Conservation (phyloP, 305 asterid genomes). For the Fraxinus angustifolia region DNA sequence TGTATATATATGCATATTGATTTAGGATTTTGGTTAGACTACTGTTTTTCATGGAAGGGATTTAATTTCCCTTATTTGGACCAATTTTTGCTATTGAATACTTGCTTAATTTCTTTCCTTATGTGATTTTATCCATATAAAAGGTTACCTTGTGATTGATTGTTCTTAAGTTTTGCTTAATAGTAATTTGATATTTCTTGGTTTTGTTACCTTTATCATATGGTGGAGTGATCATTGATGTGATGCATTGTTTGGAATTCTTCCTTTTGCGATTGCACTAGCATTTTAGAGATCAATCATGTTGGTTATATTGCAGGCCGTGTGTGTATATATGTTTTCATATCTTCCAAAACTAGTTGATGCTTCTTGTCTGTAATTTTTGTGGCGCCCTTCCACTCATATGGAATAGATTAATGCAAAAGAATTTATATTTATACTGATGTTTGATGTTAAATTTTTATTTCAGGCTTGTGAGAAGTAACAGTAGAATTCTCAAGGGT, state of each 20-base stretch:
- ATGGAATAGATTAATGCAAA: no score
- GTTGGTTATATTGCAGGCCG: conserved; percentile 47
- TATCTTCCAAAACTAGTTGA: conserved; percentile 40
- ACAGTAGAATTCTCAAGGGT: no score
- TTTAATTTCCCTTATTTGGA: conserved; percentile 5
- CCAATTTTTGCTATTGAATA: conserved; percentile 27
- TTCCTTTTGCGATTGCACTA: conserved; percentile 17
- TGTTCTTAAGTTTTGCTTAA: conserved; percentile 11
- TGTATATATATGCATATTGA: conserved; percentile 11
- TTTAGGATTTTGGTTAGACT: conserved; percentile 12
- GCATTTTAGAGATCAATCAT: conserved; percentile 38
- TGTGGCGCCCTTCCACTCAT: conserved; percentile 16
- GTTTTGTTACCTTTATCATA: conserved; percentile 20
- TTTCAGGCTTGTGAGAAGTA: no score
- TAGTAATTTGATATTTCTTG: background rate
- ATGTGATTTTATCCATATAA: background rate
- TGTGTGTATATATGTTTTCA: conserved; percentile 26
- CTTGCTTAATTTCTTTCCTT: conserved; percentile 1
- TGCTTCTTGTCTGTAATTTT: conserved; percentile 44
- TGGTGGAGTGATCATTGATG: conserved; percentile 17
- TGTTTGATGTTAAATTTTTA: no score
- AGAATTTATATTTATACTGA: no score
- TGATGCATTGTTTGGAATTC: conserved; percentile 37
- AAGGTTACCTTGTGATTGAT: background rate
- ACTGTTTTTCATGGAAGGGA: conserved; percentile 1